Evolutionary conservation across 1,284 basidiomycete genomes (phyloP).

Genomic region (Phlebopus sp.): DNA sequence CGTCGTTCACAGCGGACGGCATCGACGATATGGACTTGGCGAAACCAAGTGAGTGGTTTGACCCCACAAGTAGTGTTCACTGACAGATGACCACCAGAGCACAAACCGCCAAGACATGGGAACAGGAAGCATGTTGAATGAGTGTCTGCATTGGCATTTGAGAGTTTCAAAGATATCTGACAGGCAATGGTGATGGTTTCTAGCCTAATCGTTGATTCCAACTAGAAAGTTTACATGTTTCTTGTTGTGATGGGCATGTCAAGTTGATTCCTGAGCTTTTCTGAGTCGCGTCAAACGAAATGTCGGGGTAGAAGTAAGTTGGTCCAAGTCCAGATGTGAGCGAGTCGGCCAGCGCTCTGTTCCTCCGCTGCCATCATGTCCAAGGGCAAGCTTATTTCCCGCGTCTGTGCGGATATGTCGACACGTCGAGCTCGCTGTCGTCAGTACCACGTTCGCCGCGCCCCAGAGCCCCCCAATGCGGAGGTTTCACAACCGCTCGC

Average conservation of each 20-base stretch:
- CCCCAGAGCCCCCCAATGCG: conserved; percentile 26
- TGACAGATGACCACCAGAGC: conserved; percentile 17
- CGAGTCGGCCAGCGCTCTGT: not conserved
- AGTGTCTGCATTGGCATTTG: conserved; percentile 10
- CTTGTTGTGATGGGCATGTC: conserved; percentile 22
- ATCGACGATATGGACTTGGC: conserved; percentile 24
- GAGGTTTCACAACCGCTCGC: conserved; percentile 30
- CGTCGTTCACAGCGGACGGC: conserved; percentile 30
- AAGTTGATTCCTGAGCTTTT: conserved; percentile 1
- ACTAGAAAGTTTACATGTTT: conserved; percentile 24
- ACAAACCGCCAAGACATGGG: conserved; percentile 22
- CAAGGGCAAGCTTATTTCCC: conserved; percentile 1
- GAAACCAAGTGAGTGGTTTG: conserved; percentile 28
- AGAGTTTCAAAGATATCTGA: not conserved
- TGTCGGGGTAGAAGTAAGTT: not conserved
- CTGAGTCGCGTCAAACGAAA: not conserved
- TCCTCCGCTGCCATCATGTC: conserved; percentile 7
- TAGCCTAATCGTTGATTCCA: conserved; percentile 17
- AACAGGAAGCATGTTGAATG: conserved; percentile 22
- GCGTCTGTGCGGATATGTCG: conserved; percentile 1
- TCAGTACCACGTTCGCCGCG: conserved; percentile 22
- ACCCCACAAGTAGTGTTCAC: not conserved
- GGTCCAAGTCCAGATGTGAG: conserved; percentile 1
- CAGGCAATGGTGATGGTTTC: conserved; percentile 9
- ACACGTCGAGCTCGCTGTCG: conserved; percentile 8